Percentiles rank a stretch among this genome's conserved stretches.
Conservation (phyloP, 208 protist species). For the Strigomonas oncopelti region DNA sequence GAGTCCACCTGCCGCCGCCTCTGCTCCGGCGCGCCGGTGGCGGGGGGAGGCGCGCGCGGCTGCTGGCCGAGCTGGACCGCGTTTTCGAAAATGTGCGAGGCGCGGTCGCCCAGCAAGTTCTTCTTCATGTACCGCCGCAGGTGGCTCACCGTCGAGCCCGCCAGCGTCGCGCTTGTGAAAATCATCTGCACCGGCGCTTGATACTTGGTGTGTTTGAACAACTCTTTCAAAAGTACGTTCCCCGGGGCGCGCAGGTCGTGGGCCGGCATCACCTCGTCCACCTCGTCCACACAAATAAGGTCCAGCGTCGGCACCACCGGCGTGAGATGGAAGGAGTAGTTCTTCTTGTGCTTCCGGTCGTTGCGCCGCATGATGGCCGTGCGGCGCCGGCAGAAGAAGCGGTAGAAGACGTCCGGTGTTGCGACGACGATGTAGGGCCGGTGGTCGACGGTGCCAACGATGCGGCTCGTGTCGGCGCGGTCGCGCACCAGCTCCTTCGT, state of each 20-base stretch:
- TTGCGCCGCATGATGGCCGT: constrained; percentile 47
- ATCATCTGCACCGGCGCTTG: constrained; percentile 84
- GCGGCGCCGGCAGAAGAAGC: constrained; percentile 56
- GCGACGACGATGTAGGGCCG: constrained; percentile 81
- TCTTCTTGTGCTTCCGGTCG: constrained; percentile 28
- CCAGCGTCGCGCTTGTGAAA: constrained; percentile 85
- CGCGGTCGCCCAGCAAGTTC: constrained; percentile 63
- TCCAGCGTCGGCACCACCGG: constrained; percentile 77
- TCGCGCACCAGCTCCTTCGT: constrained; percentile 60
- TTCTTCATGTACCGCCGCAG: constrained; percentile 87
- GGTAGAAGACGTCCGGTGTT: constrained; percentile 76
- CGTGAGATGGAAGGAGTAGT: constrained; percentile 60
- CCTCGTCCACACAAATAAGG: constrained; percentile 83
- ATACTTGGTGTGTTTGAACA: constrained; percentile 82
- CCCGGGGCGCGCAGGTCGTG: constrained; percentile 56
- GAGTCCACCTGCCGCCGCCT: constrained; percentile 18
- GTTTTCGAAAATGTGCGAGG: constrained; percentile 72
- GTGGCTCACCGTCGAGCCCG: constrained; percentile 83
- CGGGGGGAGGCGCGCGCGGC: neutral
- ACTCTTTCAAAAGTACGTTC: constrained; percentile 78
- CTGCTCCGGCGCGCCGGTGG: neutral
- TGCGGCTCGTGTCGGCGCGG: constrained; percentile 10
- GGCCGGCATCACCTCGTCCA: constrained; percentile 80
- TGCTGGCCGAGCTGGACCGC: constrained; percentile 7
- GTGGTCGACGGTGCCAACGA: constrained; percentile 54